Percentiles rank a stretch among this genome's conserved stretches.
Evolutionary conservation across 148 eudicot species (phyloP).

Genomic region (Vaccinium corymbosum): DNA sequence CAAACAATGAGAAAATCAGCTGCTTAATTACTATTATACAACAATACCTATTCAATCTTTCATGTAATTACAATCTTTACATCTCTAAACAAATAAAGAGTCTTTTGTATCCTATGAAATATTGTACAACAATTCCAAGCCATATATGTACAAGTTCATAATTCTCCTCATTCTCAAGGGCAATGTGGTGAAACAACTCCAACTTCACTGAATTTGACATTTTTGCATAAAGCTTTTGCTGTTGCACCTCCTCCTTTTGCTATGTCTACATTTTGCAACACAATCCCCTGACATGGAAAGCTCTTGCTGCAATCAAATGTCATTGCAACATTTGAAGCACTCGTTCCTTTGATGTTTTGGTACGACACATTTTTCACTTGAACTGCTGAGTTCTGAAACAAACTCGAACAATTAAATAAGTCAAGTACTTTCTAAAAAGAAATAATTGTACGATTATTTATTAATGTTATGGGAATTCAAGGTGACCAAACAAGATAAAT

Average conservation of each 20-base stretch:
- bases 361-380: slow-evolving; percentile 58
- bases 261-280: slow-evolving; percentile 37
- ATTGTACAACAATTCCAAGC: background rate
- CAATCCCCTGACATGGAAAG: slow-evolving; percentile 55
- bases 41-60: background rate
- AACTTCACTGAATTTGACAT: slow-evolving; percentile 31
- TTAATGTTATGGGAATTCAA: background rate
- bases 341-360: slow-evolving; percentile 63
- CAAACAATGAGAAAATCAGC: background rate
- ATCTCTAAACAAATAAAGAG: background rate
- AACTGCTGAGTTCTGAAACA: slow-evolving; percentile 46
- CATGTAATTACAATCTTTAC: background rate
- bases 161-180: background rate
- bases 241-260: slow-evolving; percentile 2
- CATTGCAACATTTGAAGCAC: slow-evolving; percentile 44
- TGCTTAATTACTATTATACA: background rate
- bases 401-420: background rate
- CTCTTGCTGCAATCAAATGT: slow-evolving; percentile 48
- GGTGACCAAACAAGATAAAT: background rate
- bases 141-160: background rate
- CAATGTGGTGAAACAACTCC: slow-evolving; percentile 54
- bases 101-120: background rate
- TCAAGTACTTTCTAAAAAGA: too few species aligned
- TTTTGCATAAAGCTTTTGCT: slow-evolving; percentile 48
- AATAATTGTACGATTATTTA: background rate